These are phyloP conservation scores for Calonectria pseudoreteaudii DNA, from an alignment of 2,329 filamentous ascomycete genomes.

Conservation along the genomic window DNA sequence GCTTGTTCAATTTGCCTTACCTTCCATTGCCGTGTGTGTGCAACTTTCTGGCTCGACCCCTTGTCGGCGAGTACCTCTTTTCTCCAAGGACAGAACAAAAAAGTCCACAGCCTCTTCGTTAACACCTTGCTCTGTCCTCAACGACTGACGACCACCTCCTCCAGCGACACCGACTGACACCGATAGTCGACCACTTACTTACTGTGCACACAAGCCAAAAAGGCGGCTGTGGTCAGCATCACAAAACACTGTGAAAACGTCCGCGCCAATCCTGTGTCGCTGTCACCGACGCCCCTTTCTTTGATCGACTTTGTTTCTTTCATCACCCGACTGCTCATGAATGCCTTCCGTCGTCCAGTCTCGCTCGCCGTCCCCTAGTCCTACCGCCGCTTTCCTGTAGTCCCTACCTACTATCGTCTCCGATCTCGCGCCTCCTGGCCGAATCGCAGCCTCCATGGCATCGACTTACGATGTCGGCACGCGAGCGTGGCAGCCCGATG, in stretches of 20 bases:
- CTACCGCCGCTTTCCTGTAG: slow-evolving; percentile 38
- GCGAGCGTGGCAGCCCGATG: slow-evolving; percentile 97
- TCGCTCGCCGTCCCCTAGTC: slow-evolving; percentile 35
- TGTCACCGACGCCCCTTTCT: slow-evolving; percentile 23
- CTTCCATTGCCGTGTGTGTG: slow-evolving; percentile 33
- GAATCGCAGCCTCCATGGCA: slow-evolving; percentile 73
- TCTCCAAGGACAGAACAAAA: slow-evolving; percentile 28
- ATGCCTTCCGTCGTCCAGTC: slow-evolving; percentile 42
- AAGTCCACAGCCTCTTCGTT: slow-evolving; percentile 29
- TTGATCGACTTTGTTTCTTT: slow-evolving; percentile 35
- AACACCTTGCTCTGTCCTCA: slow-evolving; percentile 21
- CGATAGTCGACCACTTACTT: slow-evolving; percentile 13
- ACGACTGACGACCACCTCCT: slow-evolving; percentile 7
- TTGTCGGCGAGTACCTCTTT: slow-evolving; percentile 37
- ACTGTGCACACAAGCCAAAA: slow-evolving; percentile 22
- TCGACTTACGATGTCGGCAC: slow-evolving; percentile 97
- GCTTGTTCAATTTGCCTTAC: slow-evolving; percentile 33
- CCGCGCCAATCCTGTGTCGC: background rate
- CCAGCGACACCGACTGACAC: slow-evolving; percentile 18
- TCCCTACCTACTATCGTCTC: slow-evolving; percentile 31
- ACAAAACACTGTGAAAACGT: slow-evolving; percentile 14
- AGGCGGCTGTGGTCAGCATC: slow-evolving; percentile 14
- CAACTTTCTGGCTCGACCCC: slow-evolving; percentile 37
- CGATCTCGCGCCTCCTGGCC: slow-evolving; percentile 42
- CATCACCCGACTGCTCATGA: slow-evolving; percentile 42